Conservation (phyloP, 73 alveolate species). For the Tetrahymena elliotti region DNA sequence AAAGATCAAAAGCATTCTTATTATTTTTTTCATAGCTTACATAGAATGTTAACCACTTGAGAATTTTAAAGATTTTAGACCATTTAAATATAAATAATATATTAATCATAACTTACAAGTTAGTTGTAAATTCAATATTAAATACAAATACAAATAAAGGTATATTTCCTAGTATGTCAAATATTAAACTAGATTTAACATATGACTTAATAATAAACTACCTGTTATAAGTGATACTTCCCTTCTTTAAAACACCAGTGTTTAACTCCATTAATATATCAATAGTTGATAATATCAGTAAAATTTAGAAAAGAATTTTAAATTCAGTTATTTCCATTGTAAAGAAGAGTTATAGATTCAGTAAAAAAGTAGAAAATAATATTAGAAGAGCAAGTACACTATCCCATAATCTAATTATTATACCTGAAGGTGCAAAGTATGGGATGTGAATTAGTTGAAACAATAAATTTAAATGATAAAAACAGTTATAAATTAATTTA, state of each 20-base stretch:
- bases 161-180: not conserved
- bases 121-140: not conserved
- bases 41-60: not conserved
- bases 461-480: not conserved
- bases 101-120: not conserved
- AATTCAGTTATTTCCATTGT: not conserved
- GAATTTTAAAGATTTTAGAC: not conserved
- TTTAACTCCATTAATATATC: constrained; percentile 6
- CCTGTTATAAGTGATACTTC: not conserved
- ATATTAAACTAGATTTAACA: not conserved
- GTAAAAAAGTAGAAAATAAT: not conserved
- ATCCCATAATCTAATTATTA: not conserved
- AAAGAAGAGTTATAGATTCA: not conserved
- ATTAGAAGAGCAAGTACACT: not conserved
- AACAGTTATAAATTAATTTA: not conserved
- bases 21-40: not conserved
- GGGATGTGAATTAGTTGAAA: not conserved
- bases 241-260: constrained; percentile 1
- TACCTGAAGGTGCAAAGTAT: not conserved
- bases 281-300: not conserved
- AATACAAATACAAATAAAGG: not conserved
- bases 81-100: not conserved
- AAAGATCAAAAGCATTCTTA: not conserved
- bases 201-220: not conserved
- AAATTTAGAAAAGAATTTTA: not conserved